Conservation (phyloP, 2,329 filamentous ascomycete species). For the Penicillium sp. region DNA sequence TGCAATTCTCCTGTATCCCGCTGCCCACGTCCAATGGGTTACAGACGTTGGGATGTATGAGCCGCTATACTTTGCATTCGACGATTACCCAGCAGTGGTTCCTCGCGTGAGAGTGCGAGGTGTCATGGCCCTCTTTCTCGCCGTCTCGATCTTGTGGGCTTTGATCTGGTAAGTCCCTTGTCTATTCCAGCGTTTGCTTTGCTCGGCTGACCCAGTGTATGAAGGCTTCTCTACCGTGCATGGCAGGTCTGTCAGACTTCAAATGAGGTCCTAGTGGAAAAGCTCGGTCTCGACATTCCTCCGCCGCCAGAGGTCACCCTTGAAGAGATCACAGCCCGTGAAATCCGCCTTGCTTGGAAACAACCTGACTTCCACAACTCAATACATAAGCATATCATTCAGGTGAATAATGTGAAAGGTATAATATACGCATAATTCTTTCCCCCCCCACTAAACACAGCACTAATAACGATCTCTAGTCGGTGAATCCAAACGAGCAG, state of each 20-base stretch:
- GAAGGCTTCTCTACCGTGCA: slow-evolving; percentile 73
- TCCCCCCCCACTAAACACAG: background rate
- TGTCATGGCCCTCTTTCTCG: slow-evolving; percentile 43
- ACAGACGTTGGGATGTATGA: slow-evolving; percentile 40
- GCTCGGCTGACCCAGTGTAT: slow-evolving; percentile 1
- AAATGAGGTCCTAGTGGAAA: slow-evolving; percentile 78
- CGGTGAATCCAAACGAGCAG: slow-evolving; percentile 70
- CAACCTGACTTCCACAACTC: slow-evolving; percentile 57
- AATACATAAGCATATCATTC: slow-evolving; percentile 79
- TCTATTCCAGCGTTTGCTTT: background rate
- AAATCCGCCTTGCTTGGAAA: slow-evolving; percentile 85
- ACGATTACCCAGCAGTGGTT: slow-evolving; percentile 40
- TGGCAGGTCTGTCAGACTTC: slow-evolving; percentile 84
- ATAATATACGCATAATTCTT: slow-evolving; percentile 10
- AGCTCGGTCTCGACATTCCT: slow-evolving; percentile 89
- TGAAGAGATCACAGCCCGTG: slow-evolving; percentile 76
- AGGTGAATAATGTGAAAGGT: slow-evolving; percentile 90
- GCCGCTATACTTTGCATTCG: slow-evolving; percentile 38
- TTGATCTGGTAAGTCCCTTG: slow-evolving; percentile 39
- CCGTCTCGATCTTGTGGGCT: slow-evolving; percentile 42
- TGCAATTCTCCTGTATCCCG: slow-evolving; percentile 5
- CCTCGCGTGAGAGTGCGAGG: slow-evolving; percentile 42
- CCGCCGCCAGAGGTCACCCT: slow-evolving; percentile 81
- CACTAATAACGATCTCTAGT: slow-evolving; percentile 45
- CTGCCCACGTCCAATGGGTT: slow-evolving; percentile 27